phyloP scores from a whole-genome alignment of 2,329 filamentous ascomycete species.

The Scytalidium lignicola region DNA sequence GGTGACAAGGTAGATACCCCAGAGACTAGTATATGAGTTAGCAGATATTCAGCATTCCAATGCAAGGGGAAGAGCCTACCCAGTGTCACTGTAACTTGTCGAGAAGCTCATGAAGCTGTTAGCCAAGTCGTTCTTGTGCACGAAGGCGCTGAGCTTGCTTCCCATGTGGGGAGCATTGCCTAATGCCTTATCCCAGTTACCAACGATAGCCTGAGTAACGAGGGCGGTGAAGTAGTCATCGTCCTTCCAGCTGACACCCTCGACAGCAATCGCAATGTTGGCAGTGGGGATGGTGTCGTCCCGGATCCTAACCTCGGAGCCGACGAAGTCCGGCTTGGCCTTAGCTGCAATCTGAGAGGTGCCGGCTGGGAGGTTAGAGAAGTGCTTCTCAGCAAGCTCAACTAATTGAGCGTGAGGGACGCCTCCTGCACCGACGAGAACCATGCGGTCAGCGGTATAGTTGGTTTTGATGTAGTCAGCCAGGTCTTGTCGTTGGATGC shows the following conservation, averaged over 20 bases:
- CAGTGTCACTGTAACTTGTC: conserved; percentile 98
- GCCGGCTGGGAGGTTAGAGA: conserved; percentile 71
- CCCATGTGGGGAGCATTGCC: conserved; percentile 96
- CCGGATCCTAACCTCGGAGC: conserved; percentile 90
- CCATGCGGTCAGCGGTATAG: conserved; percentile 99
- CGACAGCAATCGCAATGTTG: conserved; percentile 96
- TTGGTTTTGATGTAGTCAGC: conserved; percentile 98
- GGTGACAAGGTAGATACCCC: conserved; percentile 98
- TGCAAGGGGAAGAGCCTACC: conserved; percentile 57
- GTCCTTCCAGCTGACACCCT: conserved; percentile 99
- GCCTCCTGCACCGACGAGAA: conserved; percentile 91
- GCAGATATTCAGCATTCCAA: conserved; percentile 21
- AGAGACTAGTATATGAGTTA: conserved; percentile 62
- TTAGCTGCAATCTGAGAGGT: conserved; percentile 70
- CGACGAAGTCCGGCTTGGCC: conserved; percentile 89
- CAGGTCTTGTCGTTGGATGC: conserved; percentile 88
- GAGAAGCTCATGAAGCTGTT: conserved; percentile 99
- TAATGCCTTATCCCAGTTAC: conserved; percentile 99
- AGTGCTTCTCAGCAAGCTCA: conserved; percentile 94
- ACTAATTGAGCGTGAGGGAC: conserved; percentile 92
- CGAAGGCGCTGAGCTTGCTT: conserved; percentile 93
- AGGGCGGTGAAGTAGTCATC: conserved; percentile 98
- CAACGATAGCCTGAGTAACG: conserved; percentile 96
- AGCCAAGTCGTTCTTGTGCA: conserved; percentile 91
- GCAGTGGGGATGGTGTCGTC: conserved; percentile 95